Evolutionary conservation across 345 rosid species (phyloP), one percentile per base, ranked within the genome.

Genomic region (Lepidium aucheri): DNA sequence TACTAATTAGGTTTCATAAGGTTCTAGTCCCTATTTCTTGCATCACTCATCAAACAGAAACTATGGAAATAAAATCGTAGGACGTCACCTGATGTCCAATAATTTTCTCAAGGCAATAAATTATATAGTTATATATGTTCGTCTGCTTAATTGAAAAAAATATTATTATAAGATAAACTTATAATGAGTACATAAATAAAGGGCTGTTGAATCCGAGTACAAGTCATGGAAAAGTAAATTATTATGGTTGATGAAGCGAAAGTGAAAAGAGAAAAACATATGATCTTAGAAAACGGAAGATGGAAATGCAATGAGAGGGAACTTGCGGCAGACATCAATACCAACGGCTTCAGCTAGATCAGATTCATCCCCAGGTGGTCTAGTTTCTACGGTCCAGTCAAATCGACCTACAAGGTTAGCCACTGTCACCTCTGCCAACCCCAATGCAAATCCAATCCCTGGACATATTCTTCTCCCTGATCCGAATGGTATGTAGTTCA

Each of bases 391-490:
- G 5, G 40, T 52, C 69, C 69, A 65, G 40, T 65, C 39, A 13
- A 65, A 65, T 17, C 60, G 69, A 20, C 40, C 50, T 52, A 65
- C 40, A 41, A 65, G 50, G 35, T 65, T 67, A 26, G 71, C 71
- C 53, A 67, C n/a, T 34, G 60, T 53, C 0, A 56, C 41, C 39
- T 67, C 44, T 28, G 53, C 63, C 30, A 67, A 36, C 12, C 40
- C 63, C 63, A 67, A 42, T 17, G 71, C 63, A 26, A 55, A 45
- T 5, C 54, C 44, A 40, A 51, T 53, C 4, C 69, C 60, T 0
- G 63, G 71, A 56, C 71, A 67, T 18, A 54, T 34, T 26, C 71
- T 67, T 56, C 54, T 67, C 11, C 69, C 71, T 53, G 71, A 56
- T 32, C 71, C 71, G 7, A 67, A 67, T 26, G 71, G 71, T 8